A percentile compares a stretch with the other conserved stretches of the same genome.
Conservation (phyloP, 2,329 filamentous ascomycete genomes). For the Curvularia sp. region DNA sequence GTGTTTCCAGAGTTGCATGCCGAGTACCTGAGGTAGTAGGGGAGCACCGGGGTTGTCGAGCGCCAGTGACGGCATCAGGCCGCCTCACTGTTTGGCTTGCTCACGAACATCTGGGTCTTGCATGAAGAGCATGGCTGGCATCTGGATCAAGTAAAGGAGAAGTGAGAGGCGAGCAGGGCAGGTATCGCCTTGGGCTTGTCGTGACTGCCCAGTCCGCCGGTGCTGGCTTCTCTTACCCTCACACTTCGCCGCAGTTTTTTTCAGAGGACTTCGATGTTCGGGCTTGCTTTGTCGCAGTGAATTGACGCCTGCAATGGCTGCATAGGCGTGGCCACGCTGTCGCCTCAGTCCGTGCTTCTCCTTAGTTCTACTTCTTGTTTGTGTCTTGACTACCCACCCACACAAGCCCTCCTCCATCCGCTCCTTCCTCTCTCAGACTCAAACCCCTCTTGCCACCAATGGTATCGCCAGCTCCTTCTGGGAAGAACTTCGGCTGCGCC, state of each 20-base stretch:
- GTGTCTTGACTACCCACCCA: slow-evolving; percentile 5
- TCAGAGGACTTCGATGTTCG: neutral
- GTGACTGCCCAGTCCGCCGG: neutral
- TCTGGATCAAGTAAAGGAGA: neutral
- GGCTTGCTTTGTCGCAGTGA: neutral
- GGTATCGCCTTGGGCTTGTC: neutral
- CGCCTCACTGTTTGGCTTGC: neutral
- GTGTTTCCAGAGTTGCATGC: neutral
- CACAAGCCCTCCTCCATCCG: neutral
- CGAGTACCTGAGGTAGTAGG: neutral
- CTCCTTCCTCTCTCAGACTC: neutral
- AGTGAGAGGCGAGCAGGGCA: neutral
- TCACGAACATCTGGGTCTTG: neutral
- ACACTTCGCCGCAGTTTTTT: too few species aligned
- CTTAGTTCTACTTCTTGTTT: slow-evolving; percentile 3
- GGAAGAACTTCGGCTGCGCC: slow-evolving; percentile 23
- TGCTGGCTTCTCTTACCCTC: neutral
- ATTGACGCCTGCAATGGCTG: neutral
- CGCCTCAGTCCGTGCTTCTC: slow-evolving; percentile 6
- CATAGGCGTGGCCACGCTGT: neutral
- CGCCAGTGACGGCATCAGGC: neutral
- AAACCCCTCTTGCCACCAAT: neutral
- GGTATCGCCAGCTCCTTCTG: neutral
- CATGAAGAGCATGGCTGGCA: neutral
- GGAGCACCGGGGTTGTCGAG: neutral